Base-by-base conservation (phyloP, 2,329 filamentous ascomycete species). In the Aspergillus fischeri region DNA sequence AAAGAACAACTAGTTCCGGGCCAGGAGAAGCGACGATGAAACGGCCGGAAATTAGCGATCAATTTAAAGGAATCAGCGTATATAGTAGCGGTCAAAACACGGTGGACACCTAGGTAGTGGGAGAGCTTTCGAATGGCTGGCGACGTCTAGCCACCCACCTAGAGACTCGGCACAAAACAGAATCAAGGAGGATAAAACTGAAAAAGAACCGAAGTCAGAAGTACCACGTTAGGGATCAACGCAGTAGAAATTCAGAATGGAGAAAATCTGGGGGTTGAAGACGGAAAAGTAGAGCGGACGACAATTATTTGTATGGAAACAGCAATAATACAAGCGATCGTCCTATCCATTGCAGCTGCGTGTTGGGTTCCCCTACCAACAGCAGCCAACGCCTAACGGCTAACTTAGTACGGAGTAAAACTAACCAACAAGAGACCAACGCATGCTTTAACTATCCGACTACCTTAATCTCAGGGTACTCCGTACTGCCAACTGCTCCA, bases 41-140 rank as follows among this genome's bases (percentile, higher is more conserved):
- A 66, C 64, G 49, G 51, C 52, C 52, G 59, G 64, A 66, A 63
- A 66, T 66, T 66, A 65, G 58, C 48, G 61, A 60, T 59, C 53
- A 62, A 63, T 65, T 65, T 64, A 63, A 63, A 59, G 63, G 8
- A 57, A 60, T 54, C 55, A 60, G 42, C 35, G 60, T 58, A 60
- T 64, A 59, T 54, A 54, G 60, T 66, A 66, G 64, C 64, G 64
- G 64, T 66, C 64, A 66, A 66, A 66, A 65, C 64, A 65, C 57
- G 59, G 63, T 64, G 59, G 62, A 58, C 62, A 62, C 62, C 53
- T 55, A 27, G 25, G 25, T 27, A 53, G 60, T 59, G 59, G 63
- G 61, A 60, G 55, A 52, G 48, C 25, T 14, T 52, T 29, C 24
- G 38, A n/a, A 52, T 52, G 51, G 51, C 35, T 52, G 51, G 51